Evolutionary conservation across 2,329 filamentous ascomycete genomes (phyloP), one percentile per base, ranked within the genome.

Genomic region (Calcarisporium arbuscula): DNA sequence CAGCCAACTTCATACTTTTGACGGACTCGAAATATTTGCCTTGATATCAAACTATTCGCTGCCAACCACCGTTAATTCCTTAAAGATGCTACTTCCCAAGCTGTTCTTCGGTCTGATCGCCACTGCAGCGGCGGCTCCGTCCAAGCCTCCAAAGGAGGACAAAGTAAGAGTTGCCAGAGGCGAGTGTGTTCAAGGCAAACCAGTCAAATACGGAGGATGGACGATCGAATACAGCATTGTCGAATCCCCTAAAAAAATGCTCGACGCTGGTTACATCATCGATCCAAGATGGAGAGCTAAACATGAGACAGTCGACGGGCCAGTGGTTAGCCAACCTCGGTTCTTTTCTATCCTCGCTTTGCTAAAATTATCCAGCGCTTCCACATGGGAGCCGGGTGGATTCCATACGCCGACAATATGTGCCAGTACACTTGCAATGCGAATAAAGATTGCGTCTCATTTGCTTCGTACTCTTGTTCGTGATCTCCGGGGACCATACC

Each of bases 341-440:
- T 19, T n/a, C 8, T 21, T 2, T 15, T 12, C 19, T 17, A 17
- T n/a, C 5, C 7, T 8, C 5, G 8, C n/a, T 14, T 15, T 21
- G 15, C 14, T 36, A 38, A 26, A 25, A 16, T 19, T 5, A 2
- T 16, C 8, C 28, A 41, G 39, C 35, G 30, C 14, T 41, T 38
- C 19, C 23, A 20, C 12, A 12, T 32, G 12, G 39, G 39, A 17
- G 32, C 22, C 20, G 16, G 19, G 3, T 27, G 16, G 20, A 16
- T 32, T 10, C 19, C 35, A 8, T 41, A 35, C 32, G 37, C 22
- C 11, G 40, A 43, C 21, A 40, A 34, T 16, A 44, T 32, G n/a
- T 44, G 42, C 32, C 42, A 44, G 30, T 43, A 38, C 14, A 35
- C 28, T 5, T 44, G 42, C 29, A 41, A 36, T 30, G 40, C 32